These are phyloP conservation scores for Penicillium turbatum DNA, from an alignment of 495 filamentous ascomycete genomes.

Conservation along the genomic window DNA sequence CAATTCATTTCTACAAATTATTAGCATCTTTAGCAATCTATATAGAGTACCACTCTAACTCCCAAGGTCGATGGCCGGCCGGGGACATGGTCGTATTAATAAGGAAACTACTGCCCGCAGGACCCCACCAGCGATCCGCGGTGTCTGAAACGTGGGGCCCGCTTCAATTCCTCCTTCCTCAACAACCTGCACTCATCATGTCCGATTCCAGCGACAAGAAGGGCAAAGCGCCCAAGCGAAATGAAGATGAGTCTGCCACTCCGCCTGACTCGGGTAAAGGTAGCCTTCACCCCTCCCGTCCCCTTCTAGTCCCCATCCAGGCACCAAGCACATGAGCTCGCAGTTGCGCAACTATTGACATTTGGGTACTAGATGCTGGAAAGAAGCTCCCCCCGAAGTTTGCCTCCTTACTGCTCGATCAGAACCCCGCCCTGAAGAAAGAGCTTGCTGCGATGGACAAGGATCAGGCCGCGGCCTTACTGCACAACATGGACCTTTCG, in stretches of 20 bases:
- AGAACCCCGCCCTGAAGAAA: constrained; percentile 48
- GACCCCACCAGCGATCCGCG: constrained; percentile 14
- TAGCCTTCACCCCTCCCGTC: constrained; percentile 2
- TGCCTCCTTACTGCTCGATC: constrained; percentile 42
- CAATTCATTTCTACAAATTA: not conserved
- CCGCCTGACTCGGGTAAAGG: constrained; percentile 6
- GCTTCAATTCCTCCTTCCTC: constrained; percentile 17
- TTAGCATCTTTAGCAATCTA: not conserved
- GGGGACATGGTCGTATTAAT: not conserved
- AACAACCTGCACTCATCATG: constrained; percentile 26
- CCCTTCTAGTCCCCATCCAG: not conserved
- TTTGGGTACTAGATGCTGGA: constrained; percentile 24
- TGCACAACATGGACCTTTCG: constrained; percentile 69
- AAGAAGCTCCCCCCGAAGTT: constrained; percentile 41
- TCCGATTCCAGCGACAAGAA: constrained; percentile 35
- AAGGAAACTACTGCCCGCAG: not conserved
- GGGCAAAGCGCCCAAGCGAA: constrained; percentile 36
- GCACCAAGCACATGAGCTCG: constrained; percentile 6
- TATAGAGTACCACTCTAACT: not conserved
- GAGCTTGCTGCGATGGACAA: constrained; percentile 44
- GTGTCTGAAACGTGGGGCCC: constrained; percentile 34
- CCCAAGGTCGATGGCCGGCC: not conserved
- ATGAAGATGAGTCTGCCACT: constrained; percentile 13
- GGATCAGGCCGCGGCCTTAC: constrained; percentile 52
- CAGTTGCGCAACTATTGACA: constrained; percentile 2